Evolutionary conservation across 345 rosid species (phyloP).

Genomic region (Sisymbrium irio): DNA sequence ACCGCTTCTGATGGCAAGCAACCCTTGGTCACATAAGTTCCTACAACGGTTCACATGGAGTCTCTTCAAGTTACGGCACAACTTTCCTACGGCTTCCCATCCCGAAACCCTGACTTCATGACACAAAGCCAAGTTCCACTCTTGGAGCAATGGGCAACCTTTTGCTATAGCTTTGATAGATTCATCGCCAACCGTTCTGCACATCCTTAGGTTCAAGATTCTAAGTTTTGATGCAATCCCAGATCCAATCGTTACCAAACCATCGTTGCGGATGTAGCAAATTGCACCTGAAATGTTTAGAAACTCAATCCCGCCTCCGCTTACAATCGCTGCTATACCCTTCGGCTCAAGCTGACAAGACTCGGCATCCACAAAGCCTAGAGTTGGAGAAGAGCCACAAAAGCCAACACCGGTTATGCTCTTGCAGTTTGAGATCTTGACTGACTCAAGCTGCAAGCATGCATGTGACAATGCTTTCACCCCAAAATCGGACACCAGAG

Average conservation of each 20-base stretch:
- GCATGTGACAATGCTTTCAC: conserved; percentile 40
- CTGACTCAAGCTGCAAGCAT: conserved; percentile 53
- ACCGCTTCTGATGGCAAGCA: conserved; percentile 60
- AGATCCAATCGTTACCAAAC: conserved; percentile 47
- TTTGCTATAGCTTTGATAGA: conserved; percentile 60
- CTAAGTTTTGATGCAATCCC: conserved; percentile 54
- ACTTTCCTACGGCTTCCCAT: conserved; percentile 56
- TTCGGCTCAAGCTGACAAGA: conserved; percentile 52
- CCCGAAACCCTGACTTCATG: conserved; percentile 55
- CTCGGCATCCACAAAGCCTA: conserved; percentile 53
- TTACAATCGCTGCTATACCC: conserved; percentile 54
- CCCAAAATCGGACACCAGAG: conserved; percentile 52
- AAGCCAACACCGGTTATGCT: conserved; percentile 55
- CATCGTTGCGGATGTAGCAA: conserved; percentile 30
- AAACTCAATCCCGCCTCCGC: conserved; percentile 69
- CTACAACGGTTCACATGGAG: conserved; percentile 73
- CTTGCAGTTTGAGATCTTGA: conserved; percentile 54
- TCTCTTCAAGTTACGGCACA: conserved; percentile 54
- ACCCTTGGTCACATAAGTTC: conserved; percentile 55
- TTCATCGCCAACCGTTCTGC: conserved; percentile 61
- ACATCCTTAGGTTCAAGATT: conserved; percentile 57
- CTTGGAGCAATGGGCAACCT: conserved; percentile 68
- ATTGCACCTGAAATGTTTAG: conserved; percentile 43
- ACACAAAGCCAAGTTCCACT: conserved; percentile 70
- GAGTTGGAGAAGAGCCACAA: conserved; percentile 51